A percentile compares a stretch with the other conserved stretches of the same genome.
Conservation (phyloP, 1,284 basidiomycete genomes). For the Coniferiporia weirii region DNA sequence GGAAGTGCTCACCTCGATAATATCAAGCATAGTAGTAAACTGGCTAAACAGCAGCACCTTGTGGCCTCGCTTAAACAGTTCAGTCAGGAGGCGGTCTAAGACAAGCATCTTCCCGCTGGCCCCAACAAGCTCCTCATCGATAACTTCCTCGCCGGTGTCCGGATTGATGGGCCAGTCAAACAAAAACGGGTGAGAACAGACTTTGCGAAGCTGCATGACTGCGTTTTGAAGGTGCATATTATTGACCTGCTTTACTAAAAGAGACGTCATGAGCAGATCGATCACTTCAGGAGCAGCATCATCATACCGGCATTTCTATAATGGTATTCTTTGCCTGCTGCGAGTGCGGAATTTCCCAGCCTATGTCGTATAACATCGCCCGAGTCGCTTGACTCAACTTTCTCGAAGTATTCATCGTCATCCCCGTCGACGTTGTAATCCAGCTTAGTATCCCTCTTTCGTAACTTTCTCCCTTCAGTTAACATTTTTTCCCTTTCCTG, state of each 20-base stretch:
- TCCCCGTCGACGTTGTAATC: slow-evolving; percentile 51
- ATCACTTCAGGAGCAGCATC: neutral
- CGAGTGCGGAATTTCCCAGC: slow-evolving; percentile 4
- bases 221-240: slow-evolving; percentile 91
- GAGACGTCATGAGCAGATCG: slow-evolving; percentile 1
- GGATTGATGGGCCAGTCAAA: slow-evolving; percentile 85
- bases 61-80: slow-evolving; percentile 78
- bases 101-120: slow-evolving; percentile 97
- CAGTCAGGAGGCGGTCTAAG: slow-evolving; percentile 82
- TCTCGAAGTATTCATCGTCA: slow-evolving; percentile 66
- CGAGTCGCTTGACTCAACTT: slow-evolving; percentile 44
- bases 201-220: slow-evolving; percentile 93
- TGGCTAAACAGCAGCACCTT: slow-evolving; percentile 94
- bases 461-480: slow-evolving; percentile 25
- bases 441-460: slow-evolving; percentile 33
- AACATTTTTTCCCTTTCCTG: slow-evolving; percentile 28
- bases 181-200: slow-evolving; percentile 91
- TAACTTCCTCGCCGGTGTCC: slow-evolving; percentile 49
- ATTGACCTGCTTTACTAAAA: slow-evolving; percentile 74
- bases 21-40: slow-evolving; percentile 94
- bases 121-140: slow-evolving; percentile 76
- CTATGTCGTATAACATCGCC: neutral
- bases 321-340: slow-evolving; percentile 42
- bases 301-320: slow-evolving; percentile 56
- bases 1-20: slow-evolving; percentile 66